A percentile compares a stretch with the other conserved stretches of the same genome.
These are phyloP conservation scores for Hortiboletus rubellus DNA, from an alignment of 1,284 basidiomycete species.

Conservation along the genomic window DNA sequence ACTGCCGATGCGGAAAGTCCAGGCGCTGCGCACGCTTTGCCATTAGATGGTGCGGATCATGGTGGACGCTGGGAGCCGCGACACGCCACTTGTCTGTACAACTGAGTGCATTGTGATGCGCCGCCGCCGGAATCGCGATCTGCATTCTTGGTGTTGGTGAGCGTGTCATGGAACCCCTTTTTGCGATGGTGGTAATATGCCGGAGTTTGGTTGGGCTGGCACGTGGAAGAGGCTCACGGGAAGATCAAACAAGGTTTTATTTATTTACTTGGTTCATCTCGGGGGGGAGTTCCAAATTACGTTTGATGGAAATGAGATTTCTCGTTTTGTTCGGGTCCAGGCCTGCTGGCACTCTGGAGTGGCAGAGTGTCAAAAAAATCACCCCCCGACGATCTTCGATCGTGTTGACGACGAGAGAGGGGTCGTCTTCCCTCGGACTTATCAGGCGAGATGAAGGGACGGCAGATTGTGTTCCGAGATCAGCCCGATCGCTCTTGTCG, in stretches of 20 bases:
- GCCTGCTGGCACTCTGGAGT: constrained; percentile 24
- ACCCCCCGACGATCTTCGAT: constrained; percentile 21
- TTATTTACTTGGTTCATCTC: neutral
- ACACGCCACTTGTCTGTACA: constrained; percentile 52
- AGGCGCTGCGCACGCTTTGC: neutral
- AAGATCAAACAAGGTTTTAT: neutral
- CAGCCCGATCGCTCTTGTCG: constrained; percentile 29
- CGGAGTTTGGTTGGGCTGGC: neutral
- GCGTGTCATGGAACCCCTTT: neutral
- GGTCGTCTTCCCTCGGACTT: neutral
- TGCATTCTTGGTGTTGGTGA: constrained; percentile 8
- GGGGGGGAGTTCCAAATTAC: constrained; percentile 11
- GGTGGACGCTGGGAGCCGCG: constrained; percentile 49
- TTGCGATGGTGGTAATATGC: too few species aligned
- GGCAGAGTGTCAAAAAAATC: constrained; percentile 12
- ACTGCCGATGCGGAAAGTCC: neutral
- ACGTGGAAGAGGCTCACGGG: constrained; percentile 9
- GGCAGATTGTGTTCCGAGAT: constrained; percentile 25
- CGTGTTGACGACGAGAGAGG: neutral
- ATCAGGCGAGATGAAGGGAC: constrained; percentile 14
- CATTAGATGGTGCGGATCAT: constrained; percentile 12
- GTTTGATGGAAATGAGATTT: constrained; percentile 13
- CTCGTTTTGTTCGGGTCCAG: constrained; percentile 8
- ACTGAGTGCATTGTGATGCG: constrained; percentile 9
- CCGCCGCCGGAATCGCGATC: neutral